These are phyloP conservation scores for Cercophora samala DNA, from an alignment of 495 filamentous ascomycete genomes.

Conservation along the genomic window DNA sequence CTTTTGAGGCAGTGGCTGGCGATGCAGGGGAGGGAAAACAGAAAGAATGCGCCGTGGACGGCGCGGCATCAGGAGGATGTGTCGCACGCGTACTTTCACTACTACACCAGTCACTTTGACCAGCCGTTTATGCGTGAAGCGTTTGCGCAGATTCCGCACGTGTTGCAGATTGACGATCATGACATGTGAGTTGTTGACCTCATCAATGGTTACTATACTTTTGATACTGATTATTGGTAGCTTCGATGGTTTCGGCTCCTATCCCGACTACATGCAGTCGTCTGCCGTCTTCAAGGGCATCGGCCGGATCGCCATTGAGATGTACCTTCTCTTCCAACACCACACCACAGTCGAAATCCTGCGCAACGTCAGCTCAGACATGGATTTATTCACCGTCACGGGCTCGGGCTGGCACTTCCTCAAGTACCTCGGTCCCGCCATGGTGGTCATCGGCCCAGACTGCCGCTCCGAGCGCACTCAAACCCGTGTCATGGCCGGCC, in stretches of 20 bases:
- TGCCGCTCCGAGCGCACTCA: slow-evolving; percentile 87
- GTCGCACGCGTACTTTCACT: slow-evolving; percentile 95
- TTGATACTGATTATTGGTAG: slow-evolving; percentile 42
- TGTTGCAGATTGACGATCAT: slow-evolving; percentile 92
- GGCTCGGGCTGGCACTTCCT: slow-evolving; percentile 97
- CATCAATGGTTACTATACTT: background rate
- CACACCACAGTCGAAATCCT: slow-evolving; percentile 94
- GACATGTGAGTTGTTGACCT: slow-evolving; percentile 74
- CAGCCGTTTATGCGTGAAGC: slow-evolving; percentile 90
- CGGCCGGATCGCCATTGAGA: slow-evolving; percentile 92
- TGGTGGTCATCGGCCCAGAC: slow-evolving; percentile 86
- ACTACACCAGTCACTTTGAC: slow-evolving; percentile 96
- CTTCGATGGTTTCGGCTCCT: slow-evolving; percentile 96
- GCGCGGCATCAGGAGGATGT: slow-evolving; percentile 93
- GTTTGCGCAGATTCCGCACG: slow-evolving; percentile 94
- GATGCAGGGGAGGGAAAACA: slow-evolving; percentile 84
- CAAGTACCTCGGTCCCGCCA: slow-evolving; percentile 89
- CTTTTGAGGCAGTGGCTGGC: slow-evolving; percentile 89
- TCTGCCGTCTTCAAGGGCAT: slow-evolving; percentile 98
- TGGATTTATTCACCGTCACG: slow-evolving; percentile 94
- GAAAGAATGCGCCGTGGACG: slow-evolving; percentile 87
- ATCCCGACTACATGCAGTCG: slow-evolving; percentile 97
- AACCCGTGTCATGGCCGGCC: slow-evolving; percentile 88
- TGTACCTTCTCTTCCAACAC: slow-evolving; percentile 99
- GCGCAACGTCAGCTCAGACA: slow-evolving; percentile 76